Percentiles rank a stretch among this genome's conserved stretches.
Conservation (phyloP, 2,329 filamentous ascomycete genomes). For the Hymenoscyphus linearis region DNA sequence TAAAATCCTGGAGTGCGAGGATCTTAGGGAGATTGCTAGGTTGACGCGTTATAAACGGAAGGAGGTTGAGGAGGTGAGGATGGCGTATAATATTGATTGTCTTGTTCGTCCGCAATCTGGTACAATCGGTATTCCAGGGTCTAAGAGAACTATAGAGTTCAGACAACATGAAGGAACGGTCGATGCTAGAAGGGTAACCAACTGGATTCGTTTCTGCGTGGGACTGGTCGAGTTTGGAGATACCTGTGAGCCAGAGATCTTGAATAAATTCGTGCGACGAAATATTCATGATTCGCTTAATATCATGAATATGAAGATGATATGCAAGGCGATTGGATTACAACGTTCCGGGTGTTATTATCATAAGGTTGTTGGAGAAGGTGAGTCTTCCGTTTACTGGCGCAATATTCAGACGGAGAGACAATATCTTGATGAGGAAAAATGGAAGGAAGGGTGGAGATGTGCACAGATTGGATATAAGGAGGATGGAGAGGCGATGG, state of each 20-base stretch:
- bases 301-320: not conserved
- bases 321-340: not conserved
- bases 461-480: not conserved
- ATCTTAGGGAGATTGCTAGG: not conserved
- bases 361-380: not conserved
- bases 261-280: not conserved
- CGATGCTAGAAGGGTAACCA: slow-evolving; percentile 3
- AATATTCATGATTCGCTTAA: not conserved
- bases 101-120: not conserved
- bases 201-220: slow-evolving; percentile 12
- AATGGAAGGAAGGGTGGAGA: not conserved
- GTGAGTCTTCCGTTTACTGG: not conserved
- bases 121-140: not conserved
- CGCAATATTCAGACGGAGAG: not conserved
- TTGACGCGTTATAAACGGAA: not conserved
- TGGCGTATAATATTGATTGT: not conserved
- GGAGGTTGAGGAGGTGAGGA: not conserved
- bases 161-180: slow-evolving; percentile 18
- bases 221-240: slow-evolving; percentile 7
- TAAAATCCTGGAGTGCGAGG: not conserved
- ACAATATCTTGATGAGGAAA: not conserved
- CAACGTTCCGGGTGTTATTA: not conserved
- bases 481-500: not conserved
- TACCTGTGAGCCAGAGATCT: not conserved
- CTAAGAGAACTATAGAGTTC: slow-evolving; percentile 18